Evolutionary conservation across 768 basidiomycete genomes (phyloP).

Genomic region (Leccinellum albellum): DNA sequence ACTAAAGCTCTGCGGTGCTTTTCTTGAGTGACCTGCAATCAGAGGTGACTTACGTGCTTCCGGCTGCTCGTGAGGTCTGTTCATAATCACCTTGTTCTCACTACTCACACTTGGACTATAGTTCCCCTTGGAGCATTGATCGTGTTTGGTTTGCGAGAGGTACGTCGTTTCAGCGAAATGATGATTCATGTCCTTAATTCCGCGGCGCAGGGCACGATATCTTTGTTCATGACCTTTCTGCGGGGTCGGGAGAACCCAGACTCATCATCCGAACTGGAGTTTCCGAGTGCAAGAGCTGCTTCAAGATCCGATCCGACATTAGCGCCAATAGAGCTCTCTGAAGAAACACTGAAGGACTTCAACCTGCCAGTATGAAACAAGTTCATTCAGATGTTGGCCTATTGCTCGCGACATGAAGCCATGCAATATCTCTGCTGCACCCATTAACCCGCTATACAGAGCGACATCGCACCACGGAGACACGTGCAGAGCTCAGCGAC

Average conservation of each 20-base stretch:
- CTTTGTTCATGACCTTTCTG: constrained; percentile 28
- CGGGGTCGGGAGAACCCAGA: constrained; percentile 3
- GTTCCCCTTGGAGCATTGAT: constrained; percentile 49
- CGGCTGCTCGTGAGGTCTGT: constrained; percentile 43
- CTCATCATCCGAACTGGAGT: constrained; percentile 8
- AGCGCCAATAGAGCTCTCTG: background rate
- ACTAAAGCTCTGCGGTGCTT: constrained; percentile 35
- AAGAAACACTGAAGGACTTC: constrained; percentile 3
- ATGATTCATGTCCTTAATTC: background rate
- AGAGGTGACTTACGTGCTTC: constrained; percentile 44
- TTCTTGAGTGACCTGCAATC: constrained; percentile 30
- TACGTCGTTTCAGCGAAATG: constrained; percentile 9
- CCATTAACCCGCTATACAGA: background rate
- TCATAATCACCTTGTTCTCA: background rate
- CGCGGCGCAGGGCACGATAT: constrained; percentile 36
- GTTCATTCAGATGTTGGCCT: background rate
- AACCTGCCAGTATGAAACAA: constrained; percentile 9
- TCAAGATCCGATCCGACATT: constrained; percentile 14
- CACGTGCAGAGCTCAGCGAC: background rate
- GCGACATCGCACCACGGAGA: background rate
- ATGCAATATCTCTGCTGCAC: constrained; percentile 2
- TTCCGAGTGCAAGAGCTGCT: constrained; percentile 25
- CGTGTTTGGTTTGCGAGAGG: constrained; percentile 50
- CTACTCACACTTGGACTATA: constrained; percentile 20
- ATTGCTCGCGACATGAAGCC: background rate